Percentiles rank a stretch among this genome's conserved stretches.
These are phyloP conservation scores for Mucor circinelloides DNA, from an alignment of 371 early-diverging fungal genomes.

Conservation along the genomic window DNA sequence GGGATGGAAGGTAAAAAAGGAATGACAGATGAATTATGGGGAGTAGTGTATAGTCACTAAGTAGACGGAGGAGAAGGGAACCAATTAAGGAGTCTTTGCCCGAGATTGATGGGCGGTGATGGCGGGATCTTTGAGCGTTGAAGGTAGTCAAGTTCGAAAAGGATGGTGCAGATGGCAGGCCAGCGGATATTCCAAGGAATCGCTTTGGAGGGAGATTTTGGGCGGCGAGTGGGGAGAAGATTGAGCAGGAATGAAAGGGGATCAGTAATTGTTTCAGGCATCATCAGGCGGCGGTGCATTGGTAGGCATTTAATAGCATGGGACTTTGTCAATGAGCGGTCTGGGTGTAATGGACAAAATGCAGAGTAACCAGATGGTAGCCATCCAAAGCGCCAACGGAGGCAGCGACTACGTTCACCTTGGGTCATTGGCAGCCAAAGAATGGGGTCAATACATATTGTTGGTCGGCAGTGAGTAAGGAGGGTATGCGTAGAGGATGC, in stretches of 20 bases:
- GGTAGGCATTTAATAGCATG: not conserved
- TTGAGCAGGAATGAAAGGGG: not conserved
- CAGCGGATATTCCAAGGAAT: no score
- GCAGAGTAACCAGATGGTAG: not conserved
- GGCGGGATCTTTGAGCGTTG: no score
- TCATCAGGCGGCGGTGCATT: not conserved
- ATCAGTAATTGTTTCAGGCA: not conserved
- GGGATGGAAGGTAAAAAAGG: no score
- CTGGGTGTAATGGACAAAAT: not conserved
- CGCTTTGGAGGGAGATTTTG: no score
- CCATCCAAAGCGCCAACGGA: constrained; percentile 11
- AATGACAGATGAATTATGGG: no score
- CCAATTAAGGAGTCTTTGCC: no score
- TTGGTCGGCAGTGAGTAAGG: not conserved
- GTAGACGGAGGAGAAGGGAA: no score
- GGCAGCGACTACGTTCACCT: not conserved
- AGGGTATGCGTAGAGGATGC: not conserved
- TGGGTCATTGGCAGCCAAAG: not conserved
- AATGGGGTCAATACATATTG: not conserved
- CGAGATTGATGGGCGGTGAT: no score
- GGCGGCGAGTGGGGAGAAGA: no score
- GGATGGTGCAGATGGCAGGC: not conserved
- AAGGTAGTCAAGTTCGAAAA: not conserved
- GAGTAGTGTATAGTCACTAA: no score
- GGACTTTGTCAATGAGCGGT: not conserved